A percentile compares a stretch with the other conserved stretches of the same genome.
phyloP scores from a whole-genome alignment of 192 early-diverging fungal species.

The Endogone sp. region DNA sequence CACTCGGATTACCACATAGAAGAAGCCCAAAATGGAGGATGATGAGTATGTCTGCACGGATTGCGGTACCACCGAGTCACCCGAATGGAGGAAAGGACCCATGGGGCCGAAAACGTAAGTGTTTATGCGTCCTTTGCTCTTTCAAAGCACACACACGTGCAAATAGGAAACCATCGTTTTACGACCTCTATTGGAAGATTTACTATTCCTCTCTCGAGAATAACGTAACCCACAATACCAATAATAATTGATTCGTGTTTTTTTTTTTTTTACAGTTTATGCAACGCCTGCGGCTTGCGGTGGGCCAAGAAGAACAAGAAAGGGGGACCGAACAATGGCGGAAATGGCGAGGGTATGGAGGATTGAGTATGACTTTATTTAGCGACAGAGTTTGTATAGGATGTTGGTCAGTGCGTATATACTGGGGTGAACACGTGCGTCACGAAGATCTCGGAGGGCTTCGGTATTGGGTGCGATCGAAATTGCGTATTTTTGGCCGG shows the following conservation, averaged over 20 bases:
- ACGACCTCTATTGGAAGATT: not conserved
- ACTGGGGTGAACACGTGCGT: too few species aligned
- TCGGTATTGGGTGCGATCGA: too few species aligned
- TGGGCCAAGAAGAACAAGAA: slow-evolving; percentile 26
- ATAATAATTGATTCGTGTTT: slow-evolving; percentile 4
- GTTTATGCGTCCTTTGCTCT: too few species aligned
- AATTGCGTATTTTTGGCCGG: too few species aligned
- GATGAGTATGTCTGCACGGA: slow-evolving; percentile 43
- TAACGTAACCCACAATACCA: slow-evolving; percentile 5
- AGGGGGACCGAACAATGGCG: not conserved
- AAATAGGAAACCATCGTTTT: not conserved
- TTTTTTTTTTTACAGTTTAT: slow-evolving; percentile 23
- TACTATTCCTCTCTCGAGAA: not conserved
- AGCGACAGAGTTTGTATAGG: too few species aligned
- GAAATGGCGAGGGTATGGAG: too few species aligned
- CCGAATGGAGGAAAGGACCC: slow-evolving; percentile 47
- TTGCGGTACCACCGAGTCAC: slow-evolving; percentile 46
- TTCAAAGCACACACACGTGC: not conserved
- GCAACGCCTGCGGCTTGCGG: slow-evolving; percentile 44
- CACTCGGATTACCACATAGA: slow-evolving; percentile 6
- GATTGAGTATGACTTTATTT: too few species aligned
- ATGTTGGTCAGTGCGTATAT: too few species aligned
- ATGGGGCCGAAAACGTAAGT: slow-evolving; percentile 45
- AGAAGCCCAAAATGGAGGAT: slow-evolving; percentile 35
- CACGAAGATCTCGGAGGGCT: too few species aligned